Base-by-base conservation (phyloP, 2,329 filamentous ascomycete genomes). In the Beauveria sp. region DNA sequence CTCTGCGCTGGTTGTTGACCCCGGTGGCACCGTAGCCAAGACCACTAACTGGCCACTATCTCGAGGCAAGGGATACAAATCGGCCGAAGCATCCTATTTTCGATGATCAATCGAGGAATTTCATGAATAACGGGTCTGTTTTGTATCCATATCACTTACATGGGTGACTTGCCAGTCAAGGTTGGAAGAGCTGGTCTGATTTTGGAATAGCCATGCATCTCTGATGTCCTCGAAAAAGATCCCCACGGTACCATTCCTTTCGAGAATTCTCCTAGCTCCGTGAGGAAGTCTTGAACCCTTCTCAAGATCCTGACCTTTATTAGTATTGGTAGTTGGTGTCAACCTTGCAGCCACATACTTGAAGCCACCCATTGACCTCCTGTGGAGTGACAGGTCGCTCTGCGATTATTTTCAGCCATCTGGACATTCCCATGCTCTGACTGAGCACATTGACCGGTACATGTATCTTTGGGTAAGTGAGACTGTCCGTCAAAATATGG, bases 141-240 rank as follows among this genome's bases (percentile, higher is more conserved):
- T 65, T 2, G 53, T 51, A 5, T 30, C 26, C 3, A 63, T 28
- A 16, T 14, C 46, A 10, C 64, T 64, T 22, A 67, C 57, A 26
- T 72, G 75, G 4, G 63, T 62, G 1, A 70, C 63, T 52, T 70
- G 68, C 82, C 83, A 86, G 40, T 74, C 73, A 12, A 76, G 72
- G 51, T 74, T 73, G 40, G 74, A 70, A 20, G 78, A 66, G 1
- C 75, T 72, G 30, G 82, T 70, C 56, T 79, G 80, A 14, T 78
- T 73, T 61, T 79, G 75, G 8, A 81, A 77, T 38, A 77, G 75
- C 58, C 77, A 80, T 7, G 86, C 79, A 69, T 88, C 85, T 55
- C 83, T 79, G 55, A 87, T 80, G 66, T 89, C 86, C 7, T 78
- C 73, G 66, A 88, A 86, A 5, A 78, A 79, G 26, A 86, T 72